phyloP scores from a whole-genome alignment of 2,329 filamentous ascomycete species.

The Monosporascus sp. region DNA sequence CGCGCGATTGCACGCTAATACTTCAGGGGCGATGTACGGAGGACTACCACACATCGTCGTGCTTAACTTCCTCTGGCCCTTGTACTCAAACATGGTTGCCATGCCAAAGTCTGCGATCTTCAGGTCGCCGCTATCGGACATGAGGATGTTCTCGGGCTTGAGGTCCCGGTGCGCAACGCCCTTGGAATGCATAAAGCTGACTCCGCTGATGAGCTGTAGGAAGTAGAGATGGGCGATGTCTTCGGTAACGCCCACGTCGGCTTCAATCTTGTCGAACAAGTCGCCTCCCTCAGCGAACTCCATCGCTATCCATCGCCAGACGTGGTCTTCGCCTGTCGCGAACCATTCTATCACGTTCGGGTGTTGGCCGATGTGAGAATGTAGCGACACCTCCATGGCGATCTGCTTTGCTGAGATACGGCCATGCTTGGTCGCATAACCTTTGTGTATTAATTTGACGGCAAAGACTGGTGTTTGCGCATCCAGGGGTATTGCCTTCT shows the following conservation, averaged over 20 bases:
- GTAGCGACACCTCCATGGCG: slow-evolving; percentile 83
- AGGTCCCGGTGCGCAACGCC: slow-evolving; percentile 89
- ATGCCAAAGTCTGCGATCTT: slow-evolving; percentile 97
- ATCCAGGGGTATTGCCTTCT: slow-evolving; percentile 79
- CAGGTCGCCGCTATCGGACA: slow-evolving; percentile 77
- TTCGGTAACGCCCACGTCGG: slow-evolving; percentile 88
- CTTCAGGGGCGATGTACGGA: slow-evolving; percentile 95
- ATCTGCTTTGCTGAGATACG: slow-evolving; percentile 86
- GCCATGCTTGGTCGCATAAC: slow-evolving; percentile 84
- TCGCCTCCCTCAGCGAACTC: slow-evolving; percentile 93
- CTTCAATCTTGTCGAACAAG: slow-evolving; percentile 98
- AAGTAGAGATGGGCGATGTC: slow-evolving; percentile 98
- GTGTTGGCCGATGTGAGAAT: slow-evolving; percentile 83
- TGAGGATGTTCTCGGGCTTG: slow-evolving; percentile 91
- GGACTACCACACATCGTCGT: slow-evolving; percentile 91
- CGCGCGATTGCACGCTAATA: slow-evolving; percentile 51
- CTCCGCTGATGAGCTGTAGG: slow-evolving; percentile 80
- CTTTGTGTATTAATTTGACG: slow-evolving; percentile 98
- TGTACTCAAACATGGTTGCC: slow-evolving; percentile 87
- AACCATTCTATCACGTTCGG: slow-evolving; percentile 93
- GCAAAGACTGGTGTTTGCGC: slow-evolving; percentile 75
- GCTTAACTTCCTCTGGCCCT: slow-evolving; percentile 75
- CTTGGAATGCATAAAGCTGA: slow-evolving; percentile 93
- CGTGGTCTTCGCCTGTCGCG: slow-evolving; percentile 73
- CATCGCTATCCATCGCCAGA: slow-evolving; percentile 98